These are phyloP conservation scores for Plasmodium fragile DNA, from an alignment of 169 alveolate genomes.

Conservation along the genomic window DNA sequence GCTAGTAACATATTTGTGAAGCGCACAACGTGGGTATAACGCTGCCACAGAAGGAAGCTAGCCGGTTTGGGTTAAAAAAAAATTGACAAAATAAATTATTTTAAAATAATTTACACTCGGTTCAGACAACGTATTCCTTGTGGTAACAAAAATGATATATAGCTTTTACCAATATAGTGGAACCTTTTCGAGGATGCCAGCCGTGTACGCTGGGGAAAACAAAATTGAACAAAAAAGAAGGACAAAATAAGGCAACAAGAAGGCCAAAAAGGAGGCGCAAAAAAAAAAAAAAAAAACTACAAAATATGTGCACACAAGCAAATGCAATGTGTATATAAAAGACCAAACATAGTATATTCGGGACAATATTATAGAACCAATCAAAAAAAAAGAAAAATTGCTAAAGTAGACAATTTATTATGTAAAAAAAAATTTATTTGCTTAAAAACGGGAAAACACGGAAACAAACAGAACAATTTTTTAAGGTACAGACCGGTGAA, in stretches of 20 bases:
- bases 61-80: constrained; percentile 2
- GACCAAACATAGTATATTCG: background rate
- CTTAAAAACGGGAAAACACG: background rate
- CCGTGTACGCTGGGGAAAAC: background rate
- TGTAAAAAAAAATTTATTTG: background rate
- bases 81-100: background rate
- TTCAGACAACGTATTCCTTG: background rate
- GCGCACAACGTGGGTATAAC: background rate
- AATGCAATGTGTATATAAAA: background rate
- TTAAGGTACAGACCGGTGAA: background rate
- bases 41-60: background rate
- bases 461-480: background rate
- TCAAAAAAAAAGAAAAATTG: background rate
- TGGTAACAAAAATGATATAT: constrained; percentile 21
- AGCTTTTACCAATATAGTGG: constrained; percentile 43
- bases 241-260: background rate
- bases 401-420: background rate
- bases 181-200: background rate
- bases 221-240: background rate
- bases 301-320: background rate
- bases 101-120: background rate
- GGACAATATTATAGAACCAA: background rate
- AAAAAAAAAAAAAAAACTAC: background rate
- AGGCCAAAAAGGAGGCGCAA: background rate
- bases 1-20: background rate